These are phyloP conservation scores for Diaporthe amygdali DNA, from an alignment of 2,329 filamentous ascomycete genomes.

Conservation along the genomic window DNA sequence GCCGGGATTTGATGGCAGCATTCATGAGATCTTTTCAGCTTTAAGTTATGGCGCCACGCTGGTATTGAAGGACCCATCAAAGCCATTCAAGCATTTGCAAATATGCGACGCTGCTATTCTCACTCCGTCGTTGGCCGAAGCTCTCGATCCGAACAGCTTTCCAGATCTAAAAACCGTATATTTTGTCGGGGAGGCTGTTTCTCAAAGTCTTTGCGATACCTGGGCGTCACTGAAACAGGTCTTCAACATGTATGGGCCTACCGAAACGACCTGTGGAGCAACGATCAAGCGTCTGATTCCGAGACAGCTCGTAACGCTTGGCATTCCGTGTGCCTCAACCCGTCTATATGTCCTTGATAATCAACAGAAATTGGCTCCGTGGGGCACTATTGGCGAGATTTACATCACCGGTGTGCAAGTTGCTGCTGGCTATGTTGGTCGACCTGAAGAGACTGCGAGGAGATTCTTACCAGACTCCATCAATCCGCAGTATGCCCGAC, in stretches of 20 bases:
- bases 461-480: conserved; percentile 40
- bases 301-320: conserved; percentile 40
- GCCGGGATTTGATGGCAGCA: conserved; percentile 47
- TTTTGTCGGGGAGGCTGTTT: neutral
- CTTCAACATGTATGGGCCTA: conserved; percentile 8
- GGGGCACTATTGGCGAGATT: conserved; percentile 45
- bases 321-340: conserved; percentile 39
- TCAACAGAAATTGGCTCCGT: conserved; percentile 32
- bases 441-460: conserved; percentile 32
- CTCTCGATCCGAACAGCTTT: conserved; percentile 38
- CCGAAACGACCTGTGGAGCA: neutral
- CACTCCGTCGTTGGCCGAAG: conserved; percentile 43
- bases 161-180: conserved; percentile 31
- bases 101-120: conserved; percentile 38
- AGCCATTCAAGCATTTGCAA: conserved; percentile 38
- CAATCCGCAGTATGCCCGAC: conserved; percentile 7
- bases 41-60: conserved; percentile 45
- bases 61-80: conserved; percentile 32
- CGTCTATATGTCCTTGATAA: conserved; percentile 46
- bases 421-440: conserved; percentile 43
- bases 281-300: neutral
- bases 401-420: conserved; percentile 49
- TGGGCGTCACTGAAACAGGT: neutral
- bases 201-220: neutral
- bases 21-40: conserved; percentile 45